Evolutionary conservation across 192 early-diverging fungal genomes (phyloP).

Genomic region (Gamsiella multidivaricata): DNA sequence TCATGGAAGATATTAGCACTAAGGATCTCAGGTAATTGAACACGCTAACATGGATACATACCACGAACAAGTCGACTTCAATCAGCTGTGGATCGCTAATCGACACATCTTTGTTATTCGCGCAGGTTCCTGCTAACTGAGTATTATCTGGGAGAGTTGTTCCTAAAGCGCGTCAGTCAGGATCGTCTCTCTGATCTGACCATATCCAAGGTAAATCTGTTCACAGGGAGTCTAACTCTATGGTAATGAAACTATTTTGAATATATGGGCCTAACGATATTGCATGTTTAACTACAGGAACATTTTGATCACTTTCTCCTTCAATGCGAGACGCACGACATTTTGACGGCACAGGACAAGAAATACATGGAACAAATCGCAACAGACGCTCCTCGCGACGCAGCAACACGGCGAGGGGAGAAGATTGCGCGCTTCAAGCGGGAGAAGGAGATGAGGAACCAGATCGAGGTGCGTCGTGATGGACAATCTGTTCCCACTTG

Average conservation of each 20-base stretch:
- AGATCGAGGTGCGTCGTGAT: constrained; percentile 53
- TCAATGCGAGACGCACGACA: constrained; percentile 40
- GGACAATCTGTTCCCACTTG: not conserved
- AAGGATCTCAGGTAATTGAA: constrained; percentile 71
- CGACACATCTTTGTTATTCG: not conserved
- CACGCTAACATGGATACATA: not conserved
- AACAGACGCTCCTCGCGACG: constrained; percentile 54
- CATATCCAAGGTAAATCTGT: constrained; percentile 58
- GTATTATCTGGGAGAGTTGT: constrained; percentile 67
- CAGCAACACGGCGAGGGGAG: constrained; percentile 67
- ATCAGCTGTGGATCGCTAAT: not conserved
- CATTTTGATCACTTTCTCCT: constrained; percentile 41
- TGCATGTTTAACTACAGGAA: too few species aligned
- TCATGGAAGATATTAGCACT: constrained; percentile 87
- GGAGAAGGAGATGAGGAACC: constrained; percentile 76
- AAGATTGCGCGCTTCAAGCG: constrained; percentile 83
- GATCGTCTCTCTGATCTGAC: constrained; percentile 60
- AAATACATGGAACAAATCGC: constrained; percentile 57
- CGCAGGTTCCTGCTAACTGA: constrained; percentile 67
- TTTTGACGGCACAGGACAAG: constrained; percentile 49
- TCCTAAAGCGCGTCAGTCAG: constrained; percentile 53
- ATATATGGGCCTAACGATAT: too few species aligned
- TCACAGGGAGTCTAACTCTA: not conserved
- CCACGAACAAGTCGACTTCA: too few species aligned
- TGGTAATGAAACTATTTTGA: too few species aligned